A percentile compares a stretch with the other conserved stretches of the same genome.
phyloP scores from a whole-genome alignment of 768 basidiomycete species.

The Lactarius deliciosus region DNA sequence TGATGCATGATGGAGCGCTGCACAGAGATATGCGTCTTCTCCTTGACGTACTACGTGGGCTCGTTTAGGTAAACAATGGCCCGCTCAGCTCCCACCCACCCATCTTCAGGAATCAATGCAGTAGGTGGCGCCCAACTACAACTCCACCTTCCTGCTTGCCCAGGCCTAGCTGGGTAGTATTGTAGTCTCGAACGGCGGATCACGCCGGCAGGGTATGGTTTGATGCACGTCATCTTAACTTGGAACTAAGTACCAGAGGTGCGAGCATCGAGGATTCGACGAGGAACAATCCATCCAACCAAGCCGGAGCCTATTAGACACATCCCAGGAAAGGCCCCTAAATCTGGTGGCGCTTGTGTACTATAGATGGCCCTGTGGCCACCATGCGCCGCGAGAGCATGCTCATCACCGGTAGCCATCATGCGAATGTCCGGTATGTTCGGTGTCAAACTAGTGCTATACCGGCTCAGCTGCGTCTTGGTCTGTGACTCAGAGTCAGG shows the following conservation, averaged over 20 bases:
- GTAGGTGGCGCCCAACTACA: conserved; percentile 1
- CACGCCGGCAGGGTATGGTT: conserved; percentile 7
- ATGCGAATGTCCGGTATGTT: not conserved
- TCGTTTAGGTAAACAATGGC: conserved; percentile 4
- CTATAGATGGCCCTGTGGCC: not conserved
- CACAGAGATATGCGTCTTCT: not conserved
- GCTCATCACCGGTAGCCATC: not conserved
- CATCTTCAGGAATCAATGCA: not conserved
- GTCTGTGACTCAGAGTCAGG: not conserved
- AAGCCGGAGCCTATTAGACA: not conserved
- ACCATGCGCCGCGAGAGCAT: not conserved
- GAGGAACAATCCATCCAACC: not conserved
- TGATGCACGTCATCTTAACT: not conserved
- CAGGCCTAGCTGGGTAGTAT: not conserved
- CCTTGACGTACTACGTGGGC: conserved; percentile 13
- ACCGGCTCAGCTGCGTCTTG: not conserved
- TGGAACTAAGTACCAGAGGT: not conserved
- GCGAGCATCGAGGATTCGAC: not conserved
- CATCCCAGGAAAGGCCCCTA: not conserved
- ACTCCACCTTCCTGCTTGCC: not conserved
- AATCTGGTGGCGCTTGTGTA: not conserved
- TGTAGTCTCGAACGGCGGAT: conserved; percentile 3
- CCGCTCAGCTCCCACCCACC: not conserved
- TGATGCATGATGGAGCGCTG: not conserved
- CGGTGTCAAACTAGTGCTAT: not conserved